Evolutionary conservation across 495 filamentous ascomycete species (phyloP).

Genomic region (Stereocaulon alpinum): DNA sequence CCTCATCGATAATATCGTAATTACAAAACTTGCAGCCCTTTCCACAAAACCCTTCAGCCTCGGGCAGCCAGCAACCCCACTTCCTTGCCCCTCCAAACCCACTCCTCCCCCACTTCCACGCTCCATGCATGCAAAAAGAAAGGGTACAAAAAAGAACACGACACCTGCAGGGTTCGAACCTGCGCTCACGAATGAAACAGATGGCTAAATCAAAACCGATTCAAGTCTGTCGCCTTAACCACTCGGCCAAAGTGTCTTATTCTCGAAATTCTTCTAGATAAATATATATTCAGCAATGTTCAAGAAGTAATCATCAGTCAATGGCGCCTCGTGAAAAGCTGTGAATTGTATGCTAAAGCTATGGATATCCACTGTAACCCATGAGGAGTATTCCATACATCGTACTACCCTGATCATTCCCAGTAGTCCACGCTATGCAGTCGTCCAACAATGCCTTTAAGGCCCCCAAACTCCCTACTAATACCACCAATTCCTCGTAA

Average conservation of each 20-base stretch:
- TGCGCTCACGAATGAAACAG: constrained; percentile 27
- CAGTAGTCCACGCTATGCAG: constrained; percentile 4
- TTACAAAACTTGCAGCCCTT: no score
- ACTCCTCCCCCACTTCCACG: no score
- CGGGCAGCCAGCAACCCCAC: no score
- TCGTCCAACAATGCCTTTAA: not conserved
- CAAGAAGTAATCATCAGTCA: no score
- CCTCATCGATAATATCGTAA: no score
- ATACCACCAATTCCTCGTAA: not conserved
- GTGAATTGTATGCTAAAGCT: not conserved
- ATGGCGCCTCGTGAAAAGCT: not conserved
- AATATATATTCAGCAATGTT: no score
- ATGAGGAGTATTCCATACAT: not conserved
- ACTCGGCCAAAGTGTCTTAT: constrained; percentile 25
- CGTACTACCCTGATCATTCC: not conserved
- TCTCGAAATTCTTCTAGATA: not conserved
- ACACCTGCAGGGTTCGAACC: constrained; percentile 28
- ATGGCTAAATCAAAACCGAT: constrained; percentile 17
- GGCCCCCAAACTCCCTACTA: not conserved
- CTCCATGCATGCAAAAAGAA: not conserved
- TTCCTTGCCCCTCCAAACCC: no score
- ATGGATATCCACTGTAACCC: not conserved
- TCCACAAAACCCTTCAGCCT: no score
- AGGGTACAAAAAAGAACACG: constrained; percentile 8
- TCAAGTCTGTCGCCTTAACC: constrained; percentile 30